Conservation (phyloP, 2,329 filamentous ascomycete genomes). For the Penicillium occitanis region DNA sequence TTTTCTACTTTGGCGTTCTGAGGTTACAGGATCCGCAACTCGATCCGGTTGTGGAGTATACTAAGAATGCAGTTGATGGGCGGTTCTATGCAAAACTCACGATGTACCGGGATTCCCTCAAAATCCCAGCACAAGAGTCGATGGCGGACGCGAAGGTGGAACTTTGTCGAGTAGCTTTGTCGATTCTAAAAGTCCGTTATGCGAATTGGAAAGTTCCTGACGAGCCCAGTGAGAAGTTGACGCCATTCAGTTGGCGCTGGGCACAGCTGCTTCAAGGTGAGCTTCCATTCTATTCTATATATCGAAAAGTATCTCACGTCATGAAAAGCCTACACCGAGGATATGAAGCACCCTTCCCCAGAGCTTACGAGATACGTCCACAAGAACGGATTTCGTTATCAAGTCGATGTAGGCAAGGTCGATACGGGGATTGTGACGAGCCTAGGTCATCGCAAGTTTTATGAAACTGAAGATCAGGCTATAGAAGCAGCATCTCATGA, state of each 20-base stretch:
- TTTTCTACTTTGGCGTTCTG: conserved; percentile 38
- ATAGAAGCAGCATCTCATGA: conserved; percentile 32
- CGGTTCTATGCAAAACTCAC: conserved; percentile 32
- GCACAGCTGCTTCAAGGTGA: conserved; percentile 31
- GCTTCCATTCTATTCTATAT: neutral
- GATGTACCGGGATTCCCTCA: conserved; percentile 31
- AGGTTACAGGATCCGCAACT: conserved; percentile 27
- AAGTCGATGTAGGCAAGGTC: conserved; percentile 29
- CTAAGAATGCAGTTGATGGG: conserved; percentile 20
- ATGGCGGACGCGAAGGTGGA: conserved; percentile 27
- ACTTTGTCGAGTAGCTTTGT: conserved; percentile 32
- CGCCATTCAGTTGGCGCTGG: conserved; percentile 32
- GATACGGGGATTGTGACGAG: conserved; percentile 25
- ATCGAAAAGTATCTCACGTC: neutral
- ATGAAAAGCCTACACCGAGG: neutral
- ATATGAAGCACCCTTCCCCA: conserved; percentile 7
- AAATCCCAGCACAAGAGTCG: conserved; percentile 20
- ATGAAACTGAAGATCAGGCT: conserved; percentile 29
- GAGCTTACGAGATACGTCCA: conserved; percentile 29
- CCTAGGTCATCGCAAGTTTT: conserved; percentile 25
- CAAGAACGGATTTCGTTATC: conserved; percentile 29
- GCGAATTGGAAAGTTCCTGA: conserved; percentile 32
- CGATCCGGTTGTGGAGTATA: conserved; percentile 29
- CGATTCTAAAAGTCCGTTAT: conserved; percentile 27
- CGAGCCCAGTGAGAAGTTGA: conserved; percentile 25